A percentile compares a stretch with the other conserved stretches of the same genome.
Conservation (phyloP, 106 monocot species). For the Xerophyta viscosa region DNA sequence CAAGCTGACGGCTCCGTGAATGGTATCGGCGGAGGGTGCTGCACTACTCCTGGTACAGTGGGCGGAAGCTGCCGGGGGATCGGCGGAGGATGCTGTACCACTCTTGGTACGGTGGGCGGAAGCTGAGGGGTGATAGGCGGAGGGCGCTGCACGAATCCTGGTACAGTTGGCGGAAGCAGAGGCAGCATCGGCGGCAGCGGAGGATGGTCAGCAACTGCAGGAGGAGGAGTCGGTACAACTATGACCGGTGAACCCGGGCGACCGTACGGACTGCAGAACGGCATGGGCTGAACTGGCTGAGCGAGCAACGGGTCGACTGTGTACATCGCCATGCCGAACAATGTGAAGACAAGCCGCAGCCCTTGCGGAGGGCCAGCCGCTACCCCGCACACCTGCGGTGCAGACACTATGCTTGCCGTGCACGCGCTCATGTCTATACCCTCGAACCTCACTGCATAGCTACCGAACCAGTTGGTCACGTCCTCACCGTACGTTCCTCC, state of each 20-base stretch:
- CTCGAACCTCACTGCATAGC: slow-evolving; percentile 36
- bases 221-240: background rate
- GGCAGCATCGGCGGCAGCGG: slow-evolving; percentile 1
- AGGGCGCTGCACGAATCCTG: no score
- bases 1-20: slow-evolving; percentile 15
- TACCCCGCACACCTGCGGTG: slow-evolving; percentile 25
- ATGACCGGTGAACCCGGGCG: background rate
- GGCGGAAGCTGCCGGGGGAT: background rate
- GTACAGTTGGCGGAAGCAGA: background rate
- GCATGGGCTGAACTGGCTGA: slow-evolving; percentile 36
- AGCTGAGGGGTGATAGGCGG: no score
- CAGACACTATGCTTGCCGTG: slow-evolving; percentile 33
- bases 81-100: no score
- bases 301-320: slow-evolving; percentile 41
- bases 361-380: slow-evolving; percentile 21
- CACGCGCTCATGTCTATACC: slow-evolving; percentile 62
- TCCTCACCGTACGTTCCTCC: slow-evolving; percentile 27
- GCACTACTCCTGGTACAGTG: background rate
- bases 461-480: slow-evolving; percentile 54
- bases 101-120: no score
- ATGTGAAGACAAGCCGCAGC: slow-evolving; percentile 36
- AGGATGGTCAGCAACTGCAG: background rate
- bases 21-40: background rate
- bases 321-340: slow-evolving; percentile 54
- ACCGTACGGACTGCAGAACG: slow-evolving; percentile 21